These are phyloP conservation scores for Penicillium digitatum DNA, from an alignment of 2,329 filamentous ascomycete species.

Conservation along the genomic window DNA sequence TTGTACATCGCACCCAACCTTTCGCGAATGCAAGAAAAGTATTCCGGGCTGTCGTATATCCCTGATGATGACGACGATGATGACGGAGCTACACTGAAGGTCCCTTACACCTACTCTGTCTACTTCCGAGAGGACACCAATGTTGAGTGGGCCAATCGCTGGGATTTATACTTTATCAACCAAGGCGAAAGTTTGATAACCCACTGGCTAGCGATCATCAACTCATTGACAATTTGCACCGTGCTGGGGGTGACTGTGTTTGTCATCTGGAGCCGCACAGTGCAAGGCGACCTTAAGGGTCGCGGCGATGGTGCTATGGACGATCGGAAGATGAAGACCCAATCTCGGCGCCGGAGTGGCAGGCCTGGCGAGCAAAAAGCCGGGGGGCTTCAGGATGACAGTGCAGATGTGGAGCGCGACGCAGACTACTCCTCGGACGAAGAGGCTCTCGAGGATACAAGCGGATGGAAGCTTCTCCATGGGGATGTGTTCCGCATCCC, in stretches of 20 bases:
- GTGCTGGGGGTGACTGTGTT: conserved; percentile 73
- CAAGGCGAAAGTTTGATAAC: conserved; percentile 76
- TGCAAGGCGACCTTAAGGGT: conserved; percentile 72
- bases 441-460: conserved; percentile 71
- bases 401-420: conserved; percentile 51
- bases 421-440: conserved; percentile 62
- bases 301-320: conserved; percentile 64
- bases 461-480: conserved; percentile 84
- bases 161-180: conserved; percentile 87
- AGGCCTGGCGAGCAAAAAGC: conserved; percentile 53
- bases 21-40: conserved; percentile 53
- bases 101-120: conserved; percentile 85
- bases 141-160: conserved; percentile 77
- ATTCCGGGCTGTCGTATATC: conserved; percentile 58
- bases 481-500: conserved; percentile 83
- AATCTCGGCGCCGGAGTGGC: conserved; percentile 29
- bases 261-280: conserved; percentile 74
- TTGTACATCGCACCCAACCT: conserved; percentile 63
- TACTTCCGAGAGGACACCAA: conserved; percentile 80
- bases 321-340: conserved; percentile 58
- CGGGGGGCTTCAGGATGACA: conserved; percentile 58
- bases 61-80: conserved; percentile 56
- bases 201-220: conserved; percentile 84
- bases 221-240: conserved; percentile 78
- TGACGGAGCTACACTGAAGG: conserved; percentile 62